phyloP scores from a whole-genome alignment of 208 protist genomes.

The Balamuthia mandrillaris region DNA sequence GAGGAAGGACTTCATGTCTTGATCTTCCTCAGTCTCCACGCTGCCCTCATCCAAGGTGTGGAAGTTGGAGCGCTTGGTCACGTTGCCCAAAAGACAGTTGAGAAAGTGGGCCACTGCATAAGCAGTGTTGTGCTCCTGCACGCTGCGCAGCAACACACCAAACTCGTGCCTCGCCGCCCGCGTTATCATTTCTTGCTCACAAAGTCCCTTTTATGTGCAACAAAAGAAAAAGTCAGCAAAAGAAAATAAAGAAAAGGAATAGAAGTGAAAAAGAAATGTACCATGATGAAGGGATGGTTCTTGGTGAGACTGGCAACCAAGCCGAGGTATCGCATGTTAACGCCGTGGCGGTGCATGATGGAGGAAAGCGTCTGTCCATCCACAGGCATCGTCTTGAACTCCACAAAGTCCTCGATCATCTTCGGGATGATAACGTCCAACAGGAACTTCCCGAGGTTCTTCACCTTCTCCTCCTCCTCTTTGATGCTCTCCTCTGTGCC shows the following conservation, averaged over 20 bases:
- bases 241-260: neutral
- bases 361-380: constrained; percentile 54
- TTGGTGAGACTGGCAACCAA: neutral
- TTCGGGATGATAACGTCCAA: constrained; percentile 41
- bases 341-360: constrained; percentile 53
- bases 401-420: constrained; percentile 52
- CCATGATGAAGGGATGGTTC: constrained; percentile 13
- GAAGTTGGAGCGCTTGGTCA: neutral
- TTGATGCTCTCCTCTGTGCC: too few relatives aligned
- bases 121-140: neutral
- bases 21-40: neutral
- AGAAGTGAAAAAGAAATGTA: neutral
- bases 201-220: neutral
- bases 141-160: neutral
- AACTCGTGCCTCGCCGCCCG: constrained; percentile 50
- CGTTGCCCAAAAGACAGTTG: constrained; percentile 54
- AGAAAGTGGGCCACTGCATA: constrained; percentile 43
- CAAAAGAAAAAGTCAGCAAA: neutral
- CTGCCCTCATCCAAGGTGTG: neutral
- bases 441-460: constrained; percentile 30
- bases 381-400: constrained; percentile 36
- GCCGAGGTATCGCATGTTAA: constrained; percentile 65
- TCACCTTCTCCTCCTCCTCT: constrained; percentile 34
- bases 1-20: neutral
- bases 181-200: constrained; percentile 56